A percentile compares a stretch with the other conserved stretches of the same genome.
Evolutionary conservation across 352 stramenopile genomes (phyloP).

Genomic region (Phytophthora litchii): DNA sequence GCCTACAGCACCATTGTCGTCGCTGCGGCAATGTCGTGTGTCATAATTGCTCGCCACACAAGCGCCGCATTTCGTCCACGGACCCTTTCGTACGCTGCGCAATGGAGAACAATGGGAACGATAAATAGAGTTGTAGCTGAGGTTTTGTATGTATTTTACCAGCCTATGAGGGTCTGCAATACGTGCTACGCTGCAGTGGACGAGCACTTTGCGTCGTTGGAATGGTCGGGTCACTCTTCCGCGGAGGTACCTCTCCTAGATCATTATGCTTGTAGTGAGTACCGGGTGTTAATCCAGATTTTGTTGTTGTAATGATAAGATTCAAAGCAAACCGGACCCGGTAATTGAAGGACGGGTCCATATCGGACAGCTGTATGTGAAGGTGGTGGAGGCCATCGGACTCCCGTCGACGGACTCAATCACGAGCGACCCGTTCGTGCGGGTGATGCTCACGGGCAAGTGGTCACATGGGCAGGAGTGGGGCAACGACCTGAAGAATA

Average conservation of each 20-base stretch:
- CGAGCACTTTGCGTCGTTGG: slow-evolving; percentile 83
- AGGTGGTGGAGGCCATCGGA: slow-evolving; percentile 85
- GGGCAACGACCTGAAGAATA: slow-evolving; percentile 80
- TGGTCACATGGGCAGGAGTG: slow-evolving; percentile 88
- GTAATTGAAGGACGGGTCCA: slow-evolving; percentile 85
- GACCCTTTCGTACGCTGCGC: slow-evolving; percentile 75
- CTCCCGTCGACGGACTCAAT: slow-evolving; percentile 88
- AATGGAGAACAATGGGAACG: background rate
- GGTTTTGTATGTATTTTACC: slow-evolving; percentile 18
- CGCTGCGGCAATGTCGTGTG: slow-evolving; percentile 87
- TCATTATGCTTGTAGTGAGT: background rate
- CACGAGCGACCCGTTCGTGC: slow-evolving; percentile 87
- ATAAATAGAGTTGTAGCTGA: slow-evolving; percentile 2
- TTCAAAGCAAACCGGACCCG: slow-evolving; percentile 71
- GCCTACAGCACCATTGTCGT: slow-evolving; percentile 75
- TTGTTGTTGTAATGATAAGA: slow-evolving; percentile 29
- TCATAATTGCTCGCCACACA: slow-evolving; percentile 87
- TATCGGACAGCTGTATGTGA: slow-evolving; percentile 87
- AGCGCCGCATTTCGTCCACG: slow-evolving; percentile 78
- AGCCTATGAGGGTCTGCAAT: slow-evolving; percentile 90
- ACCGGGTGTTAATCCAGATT: background rate
- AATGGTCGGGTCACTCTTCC: slow-evolving; percentile 82
- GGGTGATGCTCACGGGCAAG: slow-evolving; percentile 83
- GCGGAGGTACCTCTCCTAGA: slow-evolving; percentile 46
- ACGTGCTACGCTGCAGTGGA: slow-evolving; percentile 85